Evolutionary conservation across 2,329 filamentous ascomycete genomes (phyloP).

Genomic region (Stemphylium beticola): DNA sequence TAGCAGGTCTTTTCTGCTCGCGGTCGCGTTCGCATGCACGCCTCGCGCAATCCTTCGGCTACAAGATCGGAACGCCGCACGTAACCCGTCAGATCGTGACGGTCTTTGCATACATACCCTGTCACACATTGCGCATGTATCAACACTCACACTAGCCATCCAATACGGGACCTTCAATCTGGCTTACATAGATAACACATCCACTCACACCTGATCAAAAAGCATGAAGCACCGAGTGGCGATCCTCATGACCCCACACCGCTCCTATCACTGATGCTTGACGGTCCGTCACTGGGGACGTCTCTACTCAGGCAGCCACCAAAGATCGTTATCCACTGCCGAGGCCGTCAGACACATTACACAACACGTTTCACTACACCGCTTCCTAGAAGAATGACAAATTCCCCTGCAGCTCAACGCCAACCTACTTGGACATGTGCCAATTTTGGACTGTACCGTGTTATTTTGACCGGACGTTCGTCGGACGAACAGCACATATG

Average conservation of each 20-base stretch:
- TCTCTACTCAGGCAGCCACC: slow-evolving; percentile 1
- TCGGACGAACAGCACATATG: too few species aligned
- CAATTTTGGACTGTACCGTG: background rate
- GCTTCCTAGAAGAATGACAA: slow-evolving; percentile 7
- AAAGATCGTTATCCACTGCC: background rate
- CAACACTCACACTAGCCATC: background rate
- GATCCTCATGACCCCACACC: background rate
- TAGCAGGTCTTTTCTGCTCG: background rate
- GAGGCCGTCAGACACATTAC: background rate
- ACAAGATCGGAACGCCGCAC: background rate
- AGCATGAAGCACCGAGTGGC: background rate
- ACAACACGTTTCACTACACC: background rate
- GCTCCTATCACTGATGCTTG: background rate
- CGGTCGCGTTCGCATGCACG: background rate
- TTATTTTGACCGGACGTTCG: background rate
- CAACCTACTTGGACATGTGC: background rate
- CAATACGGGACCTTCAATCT: background rate
- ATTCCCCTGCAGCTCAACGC: background rate
- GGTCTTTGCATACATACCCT: background rate
- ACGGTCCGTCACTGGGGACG: background rate
- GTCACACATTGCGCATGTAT: background rate
- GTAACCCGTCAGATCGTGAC: background rate
- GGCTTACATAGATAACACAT: background rate
- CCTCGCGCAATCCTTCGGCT: background rate
- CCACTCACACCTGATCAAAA: background rate